Evolutionary conservation across 2,329 filamentous ascomycete genomes (phyloP).

Genomic region (Trichoderma cornu-damae): DNA sequence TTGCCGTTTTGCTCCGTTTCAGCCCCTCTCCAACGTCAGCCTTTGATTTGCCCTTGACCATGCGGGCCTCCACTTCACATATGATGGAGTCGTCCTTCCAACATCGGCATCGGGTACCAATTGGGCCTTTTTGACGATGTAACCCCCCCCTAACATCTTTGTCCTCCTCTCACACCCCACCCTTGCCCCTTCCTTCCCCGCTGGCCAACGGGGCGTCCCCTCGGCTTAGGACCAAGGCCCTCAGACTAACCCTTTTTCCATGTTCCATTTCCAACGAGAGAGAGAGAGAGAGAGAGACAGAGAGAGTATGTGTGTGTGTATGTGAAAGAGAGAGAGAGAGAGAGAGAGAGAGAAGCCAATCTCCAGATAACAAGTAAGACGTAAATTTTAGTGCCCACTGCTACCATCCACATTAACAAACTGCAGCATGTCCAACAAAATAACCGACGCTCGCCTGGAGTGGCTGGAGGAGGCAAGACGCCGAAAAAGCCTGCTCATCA

Average conservation of each 20-base stretch:
- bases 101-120: neutral
- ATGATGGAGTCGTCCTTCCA: neutral
- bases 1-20: conserved; percentile 6
- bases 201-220: neutral
- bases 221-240: conserved; percentile 4
- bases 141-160: neutral
- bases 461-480: conserved; percentile 13
- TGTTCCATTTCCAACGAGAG: neutral
- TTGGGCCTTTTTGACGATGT: conserved; percentile 2
- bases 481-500: conserved; percentile 10
- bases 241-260: conserved; percentile 9
- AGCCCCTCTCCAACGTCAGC: neutral
- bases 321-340: neutral
- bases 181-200: neutral
- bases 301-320: neutral
- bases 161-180: neutral
- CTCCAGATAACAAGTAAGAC: conserved; percentile 1
- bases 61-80: conserved; percentile 11
- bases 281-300: neutral
- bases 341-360: neutral
- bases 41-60: neutral
- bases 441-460: conserved; percentile 14
- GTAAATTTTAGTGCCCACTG: conserved; percentile 1
- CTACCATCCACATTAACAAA: neutral
- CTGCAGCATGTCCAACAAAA: conserved; percentile 16